phyloP scores from a whole-genome alignment of 371 early-diverging fungal species.

The Syncephalis plumigaleata region DNA sequence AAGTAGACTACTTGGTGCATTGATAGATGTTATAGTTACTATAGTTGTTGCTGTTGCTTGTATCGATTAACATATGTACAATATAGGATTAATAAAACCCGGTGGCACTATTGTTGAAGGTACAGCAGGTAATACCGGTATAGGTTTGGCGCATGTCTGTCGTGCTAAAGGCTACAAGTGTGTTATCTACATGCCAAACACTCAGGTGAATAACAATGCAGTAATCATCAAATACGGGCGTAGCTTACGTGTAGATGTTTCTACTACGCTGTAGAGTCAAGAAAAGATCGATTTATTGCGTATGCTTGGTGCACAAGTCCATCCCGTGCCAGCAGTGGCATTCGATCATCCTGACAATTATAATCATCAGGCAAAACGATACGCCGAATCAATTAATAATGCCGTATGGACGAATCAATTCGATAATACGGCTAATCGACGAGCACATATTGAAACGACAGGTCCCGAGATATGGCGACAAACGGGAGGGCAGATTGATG shows the following conservation, averaged over 20 bases:
- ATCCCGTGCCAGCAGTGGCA: constrained; percentile 78
- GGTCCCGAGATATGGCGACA: constrained; percentile 88
- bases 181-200: constrained; percentile 94
- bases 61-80: background rate
- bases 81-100: constrained; percentile 49
- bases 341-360: constrained; percentile 87
- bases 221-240: too few species aligned
- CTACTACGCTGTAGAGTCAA: constrained; percentile 37
- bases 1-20: background rate
- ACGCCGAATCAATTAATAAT: constrained; percentile 60
- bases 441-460: constrained; percentile 86
- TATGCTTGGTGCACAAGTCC: constrained; percentile 82
- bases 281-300: constrained; percentile 85
- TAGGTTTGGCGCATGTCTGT: constrained; percentile 91
- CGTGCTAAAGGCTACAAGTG: constrained; percentile 88
- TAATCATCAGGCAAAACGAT: constrained; percentile 82
- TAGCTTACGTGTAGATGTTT: too few species aligned
- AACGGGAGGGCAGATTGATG: constrained; percentile 63
- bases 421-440: constrained; percentile 70
- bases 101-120: constrained; percentile 95
- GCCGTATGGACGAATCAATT: constrained; percentile 95
- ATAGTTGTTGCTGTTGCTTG: background rate
- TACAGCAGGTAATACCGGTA: constrained; percentile 94
- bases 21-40: too few species aligned
- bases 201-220: constrained; percentile 67